These are phyloP conservation scores for Sordaria brevicollis DNA, from an alignment of 495 filamentous ascomycete genomes.

Conservation along the genomic window DNA sequence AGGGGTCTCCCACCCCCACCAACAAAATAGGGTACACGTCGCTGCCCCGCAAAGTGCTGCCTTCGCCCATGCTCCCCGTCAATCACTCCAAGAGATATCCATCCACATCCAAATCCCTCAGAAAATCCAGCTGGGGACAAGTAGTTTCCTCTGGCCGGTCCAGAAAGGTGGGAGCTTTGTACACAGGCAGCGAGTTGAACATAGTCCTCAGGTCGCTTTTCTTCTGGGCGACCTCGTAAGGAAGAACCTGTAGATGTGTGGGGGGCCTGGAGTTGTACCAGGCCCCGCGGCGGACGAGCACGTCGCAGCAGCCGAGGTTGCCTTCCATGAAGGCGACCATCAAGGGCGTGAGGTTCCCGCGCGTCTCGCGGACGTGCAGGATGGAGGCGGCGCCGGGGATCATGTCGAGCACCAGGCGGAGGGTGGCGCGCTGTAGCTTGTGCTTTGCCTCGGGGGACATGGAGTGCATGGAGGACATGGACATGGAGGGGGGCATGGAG, in stretches of 20 bases:
- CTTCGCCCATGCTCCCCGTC: too few relatives aligned
- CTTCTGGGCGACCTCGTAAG: too few relatives aligned
- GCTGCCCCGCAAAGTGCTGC: too few relatives aligned
- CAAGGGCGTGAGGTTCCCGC: constrained; percentile 4
- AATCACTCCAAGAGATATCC: not conserved
- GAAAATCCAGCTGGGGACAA: constrained; percentile 6
- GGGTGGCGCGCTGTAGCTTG: not conserved
- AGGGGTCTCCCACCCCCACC: too few relatives aligned
- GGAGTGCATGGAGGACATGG: too few relatives aligned
- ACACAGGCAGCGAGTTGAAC: too few relatives aligned
- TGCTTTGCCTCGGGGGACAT: too few relatives aligned
- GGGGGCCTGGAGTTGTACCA: too few relatives aligned
- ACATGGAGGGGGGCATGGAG: too few relatives aligned
- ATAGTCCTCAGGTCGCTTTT: constrained; percentile 1
- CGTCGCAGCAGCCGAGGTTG: constrained; percentile 13
- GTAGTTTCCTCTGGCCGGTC: not conserved
- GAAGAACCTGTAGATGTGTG: too few relatives aligned
- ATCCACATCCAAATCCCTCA: constrained; percentile 11
- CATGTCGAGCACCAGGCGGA: constrained; percentile 14
- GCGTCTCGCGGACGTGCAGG: constrained; percentile 1
- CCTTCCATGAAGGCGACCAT: constrained; percentile 1
- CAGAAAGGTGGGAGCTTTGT: too few relatives aligned
- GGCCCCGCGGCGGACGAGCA: constrained; percentile 15
- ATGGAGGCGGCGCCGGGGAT: constrained; percentile 4
- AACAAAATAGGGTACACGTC: too few relatives aligned